Evolutionary conservation across 2,329 filamentous ascomycete species (phyloP).

Genomic region (Exophiala sp.): DNA sequence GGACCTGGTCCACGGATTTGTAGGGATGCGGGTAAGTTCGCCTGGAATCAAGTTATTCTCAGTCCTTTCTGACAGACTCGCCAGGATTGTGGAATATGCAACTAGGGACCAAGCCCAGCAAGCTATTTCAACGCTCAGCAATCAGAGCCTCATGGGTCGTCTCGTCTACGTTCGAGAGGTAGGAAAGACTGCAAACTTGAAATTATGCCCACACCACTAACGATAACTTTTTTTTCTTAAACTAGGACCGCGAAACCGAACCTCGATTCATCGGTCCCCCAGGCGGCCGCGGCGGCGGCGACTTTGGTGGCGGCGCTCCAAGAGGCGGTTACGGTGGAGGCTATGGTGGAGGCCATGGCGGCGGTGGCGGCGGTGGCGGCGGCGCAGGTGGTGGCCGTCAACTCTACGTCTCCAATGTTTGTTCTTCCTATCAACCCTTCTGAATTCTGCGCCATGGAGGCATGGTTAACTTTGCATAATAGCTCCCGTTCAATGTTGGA

Average conservation of each 20-base stretch:
- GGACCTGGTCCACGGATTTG: slow-evolving; percentile 83
- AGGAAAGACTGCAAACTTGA: slow-evolving; percentile 29
- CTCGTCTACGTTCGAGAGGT: slow-evolving; percentile 98
- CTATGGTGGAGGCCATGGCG: slow-evolving; percentile 45
- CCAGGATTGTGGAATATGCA: slow-evolving; percentile 99
- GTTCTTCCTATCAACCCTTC: slow-evolving; percentile 49
- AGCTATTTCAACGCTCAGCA: slow-evolving; percentile 95
- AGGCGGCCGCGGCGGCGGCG: slow-evolving; percentile 61
- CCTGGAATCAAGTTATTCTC: not conserved
- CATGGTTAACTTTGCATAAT: slow-evolving; percentile 39
- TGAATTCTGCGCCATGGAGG: slow-evolving; percentile 28
- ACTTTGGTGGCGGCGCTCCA: slow-evolving; percentile 25
- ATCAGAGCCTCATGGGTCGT: slow-evolving; percentile 97
- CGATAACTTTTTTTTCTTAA: not conserved
- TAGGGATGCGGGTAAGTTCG: slow-evolving; percentile 98
- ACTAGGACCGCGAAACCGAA: slow-evolving; percentile 91
- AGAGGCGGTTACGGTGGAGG: slow-evolving; percentile 50
- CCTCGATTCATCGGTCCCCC: slow-evolving; percentile 85
- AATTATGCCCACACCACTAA: slow-evolving; percentile 1
- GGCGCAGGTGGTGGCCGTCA: slow-evolving; percentile 63
- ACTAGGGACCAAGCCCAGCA: slow-evolving; percentile 98
- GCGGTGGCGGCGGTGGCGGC: slow-evolving; percentile 44
- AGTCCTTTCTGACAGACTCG: slow-evolving; percentile 5
- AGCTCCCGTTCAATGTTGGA: slow-evolving; percentile 96
- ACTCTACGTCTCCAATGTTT: slow-evolving; percentile 97